phyloP scores from a whole-genome alignment of 768 basidiomycete species.

The Leccinum pellstonianum region DNA sequence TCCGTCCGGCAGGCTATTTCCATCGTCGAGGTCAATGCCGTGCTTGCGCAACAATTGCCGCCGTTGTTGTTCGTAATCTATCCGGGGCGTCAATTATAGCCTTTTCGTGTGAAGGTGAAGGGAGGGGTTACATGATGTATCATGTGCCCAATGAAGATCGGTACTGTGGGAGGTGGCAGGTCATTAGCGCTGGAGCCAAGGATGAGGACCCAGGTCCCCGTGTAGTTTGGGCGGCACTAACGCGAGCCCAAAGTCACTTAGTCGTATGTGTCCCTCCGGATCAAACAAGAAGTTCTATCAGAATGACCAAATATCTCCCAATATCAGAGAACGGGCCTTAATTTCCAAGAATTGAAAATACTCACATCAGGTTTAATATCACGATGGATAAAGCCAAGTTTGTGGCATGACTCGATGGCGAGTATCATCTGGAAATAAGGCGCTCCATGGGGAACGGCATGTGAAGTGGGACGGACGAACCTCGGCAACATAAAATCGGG shows the following conservation, averaged over 20 bases:
- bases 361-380: constrained; percentile 95
- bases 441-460: constrained; percentile 24
- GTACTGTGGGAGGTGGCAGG: constrained; percentile 49
- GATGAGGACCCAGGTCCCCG: constrained; percentile 24
- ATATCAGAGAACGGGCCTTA: constrained; percentile 29
- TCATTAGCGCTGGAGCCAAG: constrained; percentile 16
- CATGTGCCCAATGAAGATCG: constrained; percentile 96
- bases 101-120: constrained; percentile 6
- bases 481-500: constrained; percentile 93
- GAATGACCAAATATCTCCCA: constrained; percentile 21
- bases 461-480: constrained; percentile 40
- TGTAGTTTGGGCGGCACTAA: constrained; percentile 46
- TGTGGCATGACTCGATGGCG: constrained; percentile 90
- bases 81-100: constrained; percentile 15
- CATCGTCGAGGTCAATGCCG: constrained; percentile 91
- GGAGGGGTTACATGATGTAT: constrained; percentile 72
- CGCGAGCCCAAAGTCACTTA: constrained; percentile 96
- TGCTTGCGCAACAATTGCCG: constrained; percentile 85
- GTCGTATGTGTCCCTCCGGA: constrained; percentile 88
- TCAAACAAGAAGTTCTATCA: constrained; percentile 92
- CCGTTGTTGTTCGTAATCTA: constrained; percentile 94
- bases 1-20: constrained; percentile 60
- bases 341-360: constrained; percentile 27
- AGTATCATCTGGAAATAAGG: constrained; percentile 76
- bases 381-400: constrained; percentile 94